These are phyloP conservation scores for Glaciozyma martinii DNA, from an alignment of 768 basidiomycete genomes.

Conservation along the genomic window DNA sequence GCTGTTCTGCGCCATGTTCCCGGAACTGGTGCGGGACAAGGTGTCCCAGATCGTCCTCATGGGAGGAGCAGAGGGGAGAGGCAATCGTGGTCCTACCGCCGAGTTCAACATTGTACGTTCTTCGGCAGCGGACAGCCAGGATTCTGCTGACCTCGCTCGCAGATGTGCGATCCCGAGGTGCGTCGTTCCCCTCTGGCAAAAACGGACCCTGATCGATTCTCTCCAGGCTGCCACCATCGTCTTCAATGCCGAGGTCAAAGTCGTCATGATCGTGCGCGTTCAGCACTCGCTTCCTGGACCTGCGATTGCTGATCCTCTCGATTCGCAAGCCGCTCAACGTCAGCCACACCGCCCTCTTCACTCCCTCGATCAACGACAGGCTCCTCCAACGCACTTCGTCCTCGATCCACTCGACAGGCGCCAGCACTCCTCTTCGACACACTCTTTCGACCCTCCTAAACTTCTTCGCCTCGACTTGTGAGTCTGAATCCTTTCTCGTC, in stretches of 20 bases:
- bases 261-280: conserved; percentile 36
- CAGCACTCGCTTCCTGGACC: neutral
- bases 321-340: conserved; percentile 52
- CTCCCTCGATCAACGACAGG: conserved; percentile 46
- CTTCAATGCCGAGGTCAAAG: conserved; percentile 58
- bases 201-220: too few species aligned
- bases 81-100: conserved; percentile 69
- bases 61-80: conserved; percentile 81
- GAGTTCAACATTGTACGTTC: conserved; percentile 37
- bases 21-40: conserved; percentile 47
- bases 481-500: neutral
- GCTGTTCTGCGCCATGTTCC: conserved; percentile 51
- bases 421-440: conserved; percentile 52
- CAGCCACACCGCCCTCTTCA: conserved; percentile 75
- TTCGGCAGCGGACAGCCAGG: conserved; percentile 61
- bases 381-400: conserved; percentile 46
- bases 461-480: conserved; percentile 54
- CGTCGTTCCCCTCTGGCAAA: too few species aligned
- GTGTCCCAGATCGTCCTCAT: conserved; percentile 72
- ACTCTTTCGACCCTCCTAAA: conserved; percentile 64
- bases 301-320: rapidly evolving
- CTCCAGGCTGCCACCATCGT: conserved; percentile 71
- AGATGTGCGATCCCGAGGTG: neutral
- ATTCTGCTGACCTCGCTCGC: neutral
- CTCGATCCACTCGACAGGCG: conserved; percentile 25